These are phyloP conservation scores for Tricholoma hemisulphureum DNA, from an alignment of 768 basidiomycete genomes.

Conservation along the genomic window DNA sequence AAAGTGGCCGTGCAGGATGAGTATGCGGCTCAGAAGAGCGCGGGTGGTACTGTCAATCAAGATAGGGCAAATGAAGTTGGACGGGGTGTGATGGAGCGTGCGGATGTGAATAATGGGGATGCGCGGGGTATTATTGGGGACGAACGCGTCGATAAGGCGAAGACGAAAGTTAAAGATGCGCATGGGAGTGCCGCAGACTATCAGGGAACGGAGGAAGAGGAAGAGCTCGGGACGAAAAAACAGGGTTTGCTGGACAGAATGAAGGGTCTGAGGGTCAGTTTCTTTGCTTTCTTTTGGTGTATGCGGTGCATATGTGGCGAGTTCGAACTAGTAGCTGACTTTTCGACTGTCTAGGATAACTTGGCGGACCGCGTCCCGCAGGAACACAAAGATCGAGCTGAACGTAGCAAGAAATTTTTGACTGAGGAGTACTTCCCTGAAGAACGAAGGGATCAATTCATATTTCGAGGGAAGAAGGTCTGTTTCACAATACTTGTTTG, in stretches of 20 bases:
- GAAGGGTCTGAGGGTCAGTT: slow-evolving; percentile 36
- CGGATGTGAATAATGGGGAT: background rate
- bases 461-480: slow-evolving; percentile 92
- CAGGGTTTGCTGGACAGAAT: slow-evolving; percentile 31
- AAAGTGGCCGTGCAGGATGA: slow-evolving; percentile 8
- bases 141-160: slow-evolving; percentile 6
- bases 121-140: slow-evolving; percentile 7
- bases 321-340: background rate
- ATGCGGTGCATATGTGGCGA: slow-evolving; percentile 24
- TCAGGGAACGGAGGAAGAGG: slow-evolving; percentile 8
- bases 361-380: slow-evolving; percentile 59
- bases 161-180: slow-evolving; percentile 5
- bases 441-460: slow-evolving; percentile 88
- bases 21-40: background rate
- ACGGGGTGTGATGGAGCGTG: background rate
- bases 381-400: slow-evolving; percentile 60
- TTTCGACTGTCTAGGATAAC: slow-evolving; percentile 19
- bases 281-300: slow-evolving; percentile 16
- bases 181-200: slow-evolving; percentile 17
- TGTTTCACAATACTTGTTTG: background rate
- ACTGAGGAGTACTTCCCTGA: slow-evolving; percentile 85
- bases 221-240: slow-evolving; percentile 31
- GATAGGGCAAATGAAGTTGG: background rate
- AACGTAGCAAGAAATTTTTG: slow-evolving; percentile 66
- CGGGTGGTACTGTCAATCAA: slow-evolving; percentile 9